Evolutionary conservation across 306 rosid genomes (phyloP).

Genomic region (Begonia fuchsioides): DNA sequence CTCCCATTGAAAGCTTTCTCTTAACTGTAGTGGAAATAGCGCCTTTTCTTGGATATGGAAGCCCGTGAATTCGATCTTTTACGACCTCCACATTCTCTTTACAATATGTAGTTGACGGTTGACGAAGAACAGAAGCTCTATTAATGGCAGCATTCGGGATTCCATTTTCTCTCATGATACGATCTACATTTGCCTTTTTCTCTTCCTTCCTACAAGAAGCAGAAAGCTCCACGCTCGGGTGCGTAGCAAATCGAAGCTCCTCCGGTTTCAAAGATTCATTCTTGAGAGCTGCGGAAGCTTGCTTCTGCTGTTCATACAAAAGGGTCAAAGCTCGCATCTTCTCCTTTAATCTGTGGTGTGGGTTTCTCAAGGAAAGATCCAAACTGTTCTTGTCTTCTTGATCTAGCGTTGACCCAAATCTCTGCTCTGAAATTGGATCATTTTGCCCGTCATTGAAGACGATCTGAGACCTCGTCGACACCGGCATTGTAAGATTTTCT

Average conservation of each 20-base stretch:
- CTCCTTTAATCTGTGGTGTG: constrained; percentile 84
- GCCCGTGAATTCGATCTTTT: constrained; percentile 42
- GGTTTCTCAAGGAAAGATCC: constrained; percentile 34
- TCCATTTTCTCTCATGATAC: constrained; percentile 56
- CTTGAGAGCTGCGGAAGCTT: constrained; percentile 45
- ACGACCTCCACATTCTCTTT: constrained; percentile 49
- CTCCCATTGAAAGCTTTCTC: constrained; percentile 53
- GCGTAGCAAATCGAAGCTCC: constrained; percentile 20
- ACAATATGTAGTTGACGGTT: constrained; percentile 26
- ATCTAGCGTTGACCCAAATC: too few relatives aligned
- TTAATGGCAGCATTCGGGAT: constrained; percentile 43
- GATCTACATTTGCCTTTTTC: constrained; percentile 11
- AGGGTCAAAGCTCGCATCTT: constrained; percentile 71
- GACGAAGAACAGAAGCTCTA: constrained; percentile 54
- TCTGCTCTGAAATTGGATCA: constrained; percentile 16
- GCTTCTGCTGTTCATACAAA: constrained; percentile 82
- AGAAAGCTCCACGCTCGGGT: constrained; percentile 20
- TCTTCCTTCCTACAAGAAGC: constrained; percentile 23
- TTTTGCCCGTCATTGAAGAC: constrained; percentile 12
- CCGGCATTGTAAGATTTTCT: constrained; percentile 47
- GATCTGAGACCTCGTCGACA: constrained; percentile 75
- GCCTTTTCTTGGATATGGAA: constrained; percentile 38
- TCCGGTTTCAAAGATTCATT: constrained; percentile 20
- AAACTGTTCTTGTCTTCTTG: constrained; percentile 15
- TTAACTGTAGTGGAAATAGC: constrained; percentile 27